Conservation (phyloP, 2,329 filamentous ascomycete species). For the Dactylonectria estremocensis region DNA sequence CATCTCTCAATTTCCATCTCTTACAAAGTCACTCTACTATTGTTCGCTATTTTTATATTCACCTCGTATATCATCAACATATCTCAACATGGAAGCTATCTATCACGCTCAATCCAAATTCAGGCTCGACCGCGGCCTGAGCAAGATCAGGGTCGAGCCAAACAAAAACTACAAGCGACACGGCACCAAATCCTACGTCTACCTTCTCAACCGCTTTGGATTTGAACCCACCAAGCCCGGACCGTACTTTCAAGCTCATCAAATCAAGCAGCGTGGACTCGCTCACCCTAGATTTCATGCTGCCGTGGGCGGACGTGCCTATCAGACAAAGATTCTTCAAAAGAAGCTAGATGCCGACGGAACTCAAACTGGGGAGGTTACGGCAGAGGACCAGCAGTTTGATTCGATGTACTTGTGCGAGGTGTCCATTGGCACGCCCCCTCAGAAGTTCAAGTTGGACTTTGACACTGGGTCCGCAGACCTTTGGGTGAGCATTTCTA, state of each 20-base stretch:
- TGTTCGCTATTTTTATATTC: background rate
- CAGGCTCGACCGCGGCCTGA: slow-evolving; percentile 13
- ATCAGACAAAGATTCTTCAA: slow-evolving; percentile 7
- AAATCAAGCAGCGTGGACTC: slow-evolving; percentile 19
- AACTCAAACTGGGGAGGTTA: slow-evolving; percentile 13
- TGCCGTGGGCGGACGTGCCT: slow-evolving; percentile 14
- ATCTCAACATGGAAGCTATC: slow-evolving; percentile 19
- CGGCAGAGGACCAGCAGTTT: slow-evolving; percentile 22
- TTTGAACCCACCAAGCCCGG: slow-evolving; percentile 23
- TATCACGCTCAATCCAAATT: slow-evolving; percentile 16
- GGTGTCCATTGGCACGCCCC: slow-evolving; percentile 14
- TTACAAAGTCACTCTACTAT: background rate
- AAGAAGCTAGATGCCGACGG: slow-evolving; percentile 20
- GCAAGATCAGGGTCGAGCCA: slow-evolving; percentile 13
- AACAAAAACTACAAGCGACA: slow-evolving; percentile 25
- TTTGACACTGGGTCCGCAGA: slow-evolving; percentile 23
- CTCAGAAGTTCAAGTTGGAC: slow-evolving; percentile 15
- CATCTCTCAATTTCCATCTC: background rate
- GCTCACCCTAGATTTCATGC: slow-evolving; percentile 15
- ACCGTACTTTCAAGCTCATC: slow-evolving; percentile 19
- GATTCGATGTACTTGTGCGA: slow-evolving; percentile 21
- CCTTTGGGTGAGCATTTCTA: slow-evolving; percentile 18
- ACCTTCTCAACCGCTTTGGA: slow-evolving; percentile 20
- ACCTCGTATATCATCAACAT: background rate
- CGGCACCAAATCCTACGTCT: slow-evolving; percentile 21